phyloP scores from a whole-genome alignment of 352 stramenopile species.

The Thalassiosira livingstoniorum region DNA sequence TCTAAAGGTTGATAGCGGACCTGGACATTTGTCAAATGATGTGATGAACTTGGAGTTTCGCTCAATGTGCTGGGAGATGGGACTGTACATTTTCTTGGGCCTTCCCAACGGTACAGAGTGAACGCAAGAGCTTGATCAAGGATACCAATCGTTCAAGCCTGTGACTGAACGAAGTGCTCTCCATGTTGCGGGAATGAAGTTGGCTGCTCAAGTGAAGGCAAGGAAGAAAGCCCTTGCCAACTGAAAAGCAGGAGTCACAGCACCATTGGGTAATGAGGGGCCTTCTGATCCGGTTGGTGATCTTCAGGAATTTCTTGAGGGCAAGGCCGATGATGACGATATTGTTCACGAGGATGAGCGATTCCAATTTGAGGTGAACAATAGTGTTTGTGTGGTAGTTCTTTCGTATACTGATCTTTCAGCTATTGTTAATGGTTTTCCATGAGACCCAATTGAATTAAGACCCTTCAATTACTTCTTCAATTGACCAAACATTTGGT shows the following conservation, averaged over 20 bases:
- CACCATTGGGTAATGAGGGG: background rate
- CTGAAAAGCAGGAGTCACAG: background rate
- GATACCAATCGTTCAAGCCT: no score
- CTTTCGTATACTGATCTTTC: no score
- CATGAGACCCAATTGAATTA: background rate
- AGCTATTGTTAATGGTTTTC: background rate
- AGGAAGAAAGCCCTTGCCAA: no score
- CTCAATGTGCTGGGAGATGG: no score
- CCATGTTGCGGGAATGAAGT: background rate
- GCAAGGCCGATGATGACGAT: background rate
- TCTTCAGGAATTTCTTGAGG: background rate
- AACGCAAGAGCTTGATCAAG: no score
- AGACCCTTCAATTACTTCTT: background rate
- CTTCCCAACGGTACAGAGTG: background rate
- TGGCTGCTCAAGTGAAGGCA: background rate
- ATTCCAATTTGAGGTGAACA: background rate
- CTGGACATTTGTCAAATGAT: background rate
- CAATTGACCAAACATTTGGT: background rate
- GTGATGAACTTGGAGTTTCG: background rate
- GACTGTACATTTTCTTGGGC: background rate
- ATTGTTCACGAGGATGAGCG: background rate
- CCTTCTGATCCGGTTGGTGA: background rate
- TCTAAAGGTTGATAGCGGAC: background rate
- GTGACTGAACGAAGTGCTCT: no score
- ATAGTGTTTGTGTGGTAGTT: no score